These are phyloP conservation scores for Omphalea diandra DNA, from an alignment of 441 rosid species.

Conservation along the genomic window DNA sequence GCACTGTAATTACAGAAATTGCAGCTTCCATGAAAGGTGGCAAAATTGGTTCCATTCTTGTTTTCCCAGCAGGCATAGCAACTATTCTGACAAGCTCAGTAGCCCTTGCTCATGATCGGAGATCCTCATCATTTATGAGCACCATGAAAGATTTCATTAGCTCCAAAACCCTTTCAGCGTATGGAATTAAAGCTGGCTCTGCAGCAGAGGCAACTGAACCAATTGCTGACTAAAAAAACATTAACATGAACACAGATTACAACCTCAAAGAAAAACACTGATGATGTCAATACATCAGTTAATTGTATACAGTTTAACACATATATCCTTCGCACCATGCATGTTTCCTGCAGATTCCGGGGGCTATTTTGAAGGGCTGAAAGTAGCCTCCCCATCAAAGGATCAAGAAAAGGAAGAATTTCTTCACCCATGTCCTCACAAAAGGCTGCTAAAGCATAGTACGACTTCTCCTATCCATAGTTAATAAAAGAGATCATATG, in stretches of 20 bases:
- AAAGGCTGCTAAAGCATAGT: conserved; percentile 97
- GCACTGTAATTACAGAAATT: conserved; percentile 60
- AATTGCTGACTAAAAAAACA: conserved; percentile 80
- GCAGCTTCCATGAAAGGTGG: conserved; percentile 95
- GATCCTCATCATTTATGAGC: conserved; percentile 86
- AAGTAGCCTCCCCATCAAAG: conserved; percentile 89
- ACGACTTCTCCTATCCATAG: conserved; percentile 79
- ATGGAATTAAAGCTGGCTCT: conserved; percentile 93
- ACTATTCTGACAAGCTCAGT: conserved; percentile 99
- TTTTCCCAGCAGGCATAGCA: conserved; percentile 92
- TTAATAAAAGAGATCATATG: conserved; percentile 7
- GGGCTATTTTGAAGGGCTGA: conserved; percentile 80
- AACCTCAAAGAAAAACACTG: conserved; percentile 9
- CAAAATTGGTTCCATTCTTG: conserved; percentile 78
- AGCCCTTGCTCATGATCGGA: conserved; percentile 92
- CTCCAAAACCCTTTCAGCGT: conserved; percentile 91
- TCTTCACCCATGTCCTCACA: conserved; percentile 99
- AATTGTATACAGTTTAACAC: neutral
- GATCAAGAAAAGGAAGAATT: conserved; percentile 89
- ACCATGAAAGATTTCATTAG: conserved; percentile 92
- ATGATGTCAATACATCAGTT: neutral
- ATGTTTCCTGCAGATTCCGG: conserved; percentile 96
- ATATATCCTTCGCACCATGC: conserved; percentile 69
- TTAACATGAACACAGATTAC: conserved; percentile 9
- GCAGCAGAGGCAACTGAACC: conserved; percentile 99